Percentiles rank a stretch among this genome's conserved stretches.
These are phyloP conservation scores for Pseudogymnoascus verrucosus DNA, from an alignment of 2,329 filamentous ascomycete genomes.

Conservation along the genomic window DNA sequence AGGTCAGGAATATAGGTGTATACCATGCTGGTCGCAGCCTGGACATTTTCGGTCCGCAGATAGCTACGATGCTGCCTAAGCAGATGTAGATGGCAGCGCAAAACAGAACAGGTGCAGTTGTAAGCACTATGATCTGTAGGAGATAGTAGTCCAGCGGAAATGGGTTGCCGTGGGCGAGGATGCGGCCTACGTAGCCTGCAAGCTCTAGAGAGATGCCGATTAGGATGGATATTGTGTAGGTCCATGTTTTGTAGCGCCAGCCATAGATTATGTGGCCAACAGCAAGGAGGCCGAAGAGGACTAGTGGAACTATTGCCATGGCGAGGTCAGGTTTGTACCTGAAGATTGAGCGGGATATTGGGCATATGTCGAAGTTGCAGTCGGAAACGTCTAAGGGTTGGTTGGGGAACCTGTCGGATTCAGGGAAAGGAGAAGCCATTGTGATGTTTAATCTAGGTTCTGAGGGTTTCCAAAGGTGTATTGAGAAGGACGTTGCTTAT, in stretches of 20 bases:
- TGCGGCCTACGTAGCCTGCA: slow-evolving; percentile 50
- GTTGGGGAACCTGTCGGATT: not conserved
- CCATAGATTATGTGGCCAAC: slow-evolving; percentile 31
- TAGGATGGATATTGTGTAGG: slow-evolving; percentile 41
- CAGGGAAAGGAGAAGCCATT: not conserved
- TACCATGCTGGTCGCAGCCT: slow-evolving; percentile 39
- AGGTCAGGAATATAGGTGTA: slow-evolving; percentile 53
- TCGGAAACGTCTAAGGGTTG: not conserved
- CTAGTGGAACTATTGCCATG: slow-evolving; percentile 45
- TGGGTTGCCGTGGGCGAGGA: slow-evolving; percentile 46
- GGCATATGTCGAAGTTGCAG: slow-evolving; percentile 32
- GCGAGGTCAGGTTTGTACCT: slow-evolving; percentile 45
- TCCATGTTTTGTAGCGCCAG: slow-evolving; percentile 16
- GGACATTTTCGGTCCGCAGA: slow-evolving; percentile 42
- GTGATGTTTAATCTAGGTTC: not conserved
- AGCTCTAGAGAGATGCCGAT: slow-evolving; percentile 48
- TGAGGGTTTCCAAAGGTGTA: not conserved
- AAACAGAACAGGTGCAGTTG: slow-evolving; percentile 57
- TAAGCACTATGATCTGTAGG: slow-evolving; percentile 54
- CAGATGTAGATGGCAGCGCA: slow-evolving; percentile 58
- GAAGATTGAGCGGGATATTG: slow-evolving; percentile 35
- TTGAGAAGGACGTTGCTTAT: not conserved
- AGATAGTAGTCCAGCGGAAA: slow-evolving; percentile 41
- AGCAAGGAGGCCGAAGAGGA: slow-evolving; percentile 39
- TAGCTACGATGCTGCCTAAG: slow-evolving; percentile 41